phyloP scores from a whole-genome alignment of 768 basidiomycete genomes.

The Trametes cingulata region DNA sequence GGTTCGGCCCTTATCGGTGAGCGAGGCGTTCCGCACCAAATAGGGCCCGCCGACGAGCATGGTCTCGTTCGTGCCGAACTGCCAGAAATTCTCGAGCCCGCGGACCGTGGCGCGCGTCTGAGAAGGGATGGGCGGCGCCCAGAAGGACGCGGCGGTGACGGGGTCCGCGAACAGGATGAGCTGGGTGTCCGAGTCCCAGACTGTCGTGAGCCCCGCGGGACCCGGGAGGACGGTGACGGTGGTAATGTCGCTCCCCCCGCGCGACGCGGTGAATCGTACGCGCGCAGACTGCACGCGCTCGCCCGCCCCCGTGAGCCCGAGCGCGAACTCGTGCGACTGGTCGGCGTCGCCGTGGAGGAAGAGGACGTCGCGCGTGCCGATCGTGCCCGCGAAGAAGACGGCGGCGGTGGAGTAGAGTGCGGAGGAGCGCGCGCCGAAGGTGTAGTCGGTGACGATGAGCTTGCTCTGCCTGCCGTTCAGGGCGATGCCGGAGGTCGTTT shows the following conservation, averaged over 20 bases:
- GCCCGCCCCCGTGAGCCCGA: constrained; percentile 26
- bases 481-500: constrained; percentile 51
- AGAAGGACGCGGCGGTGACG: constrained; percentile 68
- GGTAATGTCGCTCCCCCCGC: constrained; percentile 40
- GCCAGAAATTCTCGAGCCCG: constrained; percentile 54
- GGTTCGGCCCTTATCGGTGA: constrained; percentile 24
- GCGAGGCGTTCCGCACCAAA: constrained; percentile 45
- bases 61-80: constrained; percentile 69
- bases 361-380: constrained; percentile 42
- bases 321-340: constrained; percentile 37
- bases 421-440: constrained; percentile 56
- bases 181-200: constrained; percentile 68
- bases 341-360: constrained; percentile 39
- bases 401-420: constrained; percentile 72
- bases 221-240: constrained; percentile 40
- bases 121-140: constrained; percentile 59
- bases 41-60: constrained; percentile 55
- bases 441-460: constrained; percentile 69
- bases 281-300: constrained; percentile 17
- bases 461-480: constrained; percentile 75
- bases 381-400: constrained; percentile 63
- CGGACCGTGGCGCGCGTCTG: constrained; percentile 37
- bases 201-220: constrained; percentile 49
- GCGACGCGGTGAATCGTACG: constrained; percentile 30
- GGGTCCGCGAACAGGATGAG: constrained; percentile 71